Percentiles rank a stretch among this genome's conserved stretches.
phyloP scores from a whole-genome alignment of 2,329 filamentous ascomycete species.

The Fusarium heterosporum region DNA sequence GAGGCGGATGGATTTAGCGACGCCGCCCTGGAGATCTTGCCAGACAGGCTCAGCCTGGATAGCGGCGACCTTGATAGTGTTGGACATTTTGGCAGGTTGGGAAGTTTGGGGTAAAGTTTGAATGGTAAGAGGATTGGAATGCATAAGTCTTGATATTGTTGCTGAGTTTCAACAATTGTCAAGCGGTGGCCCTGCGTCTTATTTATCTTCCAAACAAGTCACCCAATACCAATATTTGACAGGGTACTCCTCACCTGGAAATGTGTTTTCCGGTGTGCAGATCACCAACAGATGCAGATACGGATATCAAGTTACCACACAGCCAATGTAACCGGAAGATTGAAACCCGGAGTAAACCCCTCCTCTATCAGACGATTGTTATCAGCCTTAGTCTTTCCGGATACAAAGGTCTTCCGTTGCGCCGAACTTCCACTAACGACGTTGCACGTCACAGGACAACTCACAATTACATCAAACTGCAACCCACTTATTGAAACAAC shows the following conservation, averaged over 20 bases:
- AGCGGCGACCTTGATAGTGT: constrained; percentile 42
- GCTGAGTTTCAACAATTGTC: not conserved
- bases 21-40: constrained; percentile 48
- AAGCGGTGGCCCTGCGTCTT: not conserved
- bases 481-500: not conserved
- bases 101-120: fast-evolving
- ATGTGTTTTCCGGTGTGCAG: fast-evolving
- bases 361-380: not conserved
- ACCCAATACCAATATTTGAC: not conserved
- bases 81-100: constrained; percentile 6
- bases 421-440: too few species aligned
- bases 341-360: not conserved
- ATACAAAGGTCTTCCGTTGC: too few species aligned
- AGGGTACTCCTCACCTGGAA: not conserved
- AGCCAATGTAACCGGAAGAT: not conserved
- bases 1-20: constrained; percentile 52
- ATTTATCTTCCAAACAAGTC: not conserved
- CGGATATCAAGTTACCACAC: constrained; percentile 7
- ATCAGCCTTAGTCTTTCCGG: too few species aligned
- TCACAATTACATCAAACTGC: not conserved
- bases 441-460: not conserved
- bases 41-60: constrained; percentile 46
- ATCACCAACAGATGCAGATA: not conserved
- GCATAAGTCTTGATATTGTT: not conserved
- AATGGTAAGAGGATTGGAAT: not conserved